Conservation (phyloP, 1,139 yeast genomes). For the Kodamaea suecica region DNA sequence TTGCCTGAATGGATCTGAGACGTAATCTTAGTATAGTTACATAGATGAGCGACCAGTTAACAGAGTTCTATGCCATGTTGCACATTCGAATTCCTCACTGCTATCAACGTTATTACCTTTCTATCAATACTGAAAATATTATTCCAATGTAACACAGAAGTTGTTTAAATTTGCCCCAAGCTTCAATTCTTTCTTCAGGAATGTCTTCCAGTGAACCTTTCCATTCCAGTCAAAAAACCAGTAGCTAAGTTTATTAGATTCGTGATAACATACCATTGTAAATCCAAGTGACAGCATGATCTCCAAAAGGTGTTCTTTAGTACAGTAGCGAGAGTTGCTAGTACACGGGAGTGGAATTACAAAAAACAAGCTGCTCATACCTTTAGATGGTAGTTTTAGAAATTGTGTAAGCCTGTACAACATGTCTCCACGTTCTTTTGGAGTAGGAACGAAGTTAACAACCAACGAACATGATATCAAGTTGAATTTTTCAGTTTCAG, state of each 20-base stretch:
- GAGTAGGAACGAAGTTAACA: constrained; percentile 79
- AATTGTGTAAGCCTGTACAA: constrained; percentile 57
- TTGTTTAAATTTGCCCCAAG: constrained; percentile 60
- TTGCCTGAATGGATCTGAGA: too few species aligned
- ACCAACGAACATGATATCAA: constrained; percentile 82
- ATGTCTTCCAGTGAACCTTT: constrained; percentile 8
- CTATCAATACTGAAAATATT: too few species aligned
- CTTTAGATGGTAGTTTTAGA: constrained; percentile 34
- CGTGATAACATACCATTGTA: constrained; percentile 41
- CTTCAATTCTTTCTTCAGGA: constrained; percentile 46
- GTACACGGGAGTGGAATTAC: constrained; percentile 90
- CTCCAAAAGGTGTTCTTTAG: constrained; percentile 37
- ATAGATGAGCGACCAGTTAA: too few species aligned
- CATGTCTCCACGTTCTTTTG: constrained; percentile 74
- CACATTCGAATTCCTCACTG: too few species aligned
- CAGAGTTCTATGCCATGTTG: too few species aligned
- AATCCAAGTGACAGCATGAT: constrained; percentile 65
- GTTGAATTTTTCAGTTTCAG: constrained; percentile 48
- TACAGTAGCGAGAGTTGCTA: constrained; percentile 74
- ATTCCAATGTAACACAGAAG: constrained; percentile 45
- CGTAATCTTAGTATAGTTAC: too few species aligned
- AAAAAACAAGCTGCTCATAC: constrained; percentile 51
- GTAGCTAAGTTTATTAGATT: constrained; percentile 75
- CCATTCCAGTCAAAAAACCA: constrained; percentile 61
- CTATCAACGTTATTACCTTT: too few species aligned